phyloP scores from a whole-genome alignment of 139 green algal species.

The Tetradesmus obliquus region DNA sequence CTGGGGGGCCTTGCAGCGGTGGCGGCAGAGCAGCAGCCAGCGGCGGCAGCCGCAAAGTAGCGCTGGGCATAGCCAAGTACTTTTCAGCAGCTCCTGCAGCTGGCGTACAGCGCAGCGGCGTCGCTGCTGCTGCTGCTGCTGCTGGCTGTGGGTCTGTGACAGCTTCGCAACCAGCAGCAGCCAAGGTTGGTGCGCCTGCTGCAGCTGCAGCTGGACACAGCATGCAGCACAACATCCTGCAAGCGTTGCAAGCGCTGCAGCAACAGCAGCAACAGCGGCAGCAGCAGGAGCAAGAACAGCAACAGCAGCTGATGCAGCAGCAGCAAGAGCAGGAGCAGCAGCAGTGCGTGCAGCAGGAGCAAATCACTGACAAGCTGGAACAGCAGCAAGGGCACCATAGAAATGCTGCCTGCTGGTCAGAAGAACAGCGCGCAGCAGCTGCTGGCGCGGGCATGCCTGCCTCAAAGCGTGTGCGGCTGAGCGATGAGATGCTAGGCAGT shows the following conservation, averaged over 20 bases:
- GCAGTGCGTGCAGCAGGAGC: not conserved
- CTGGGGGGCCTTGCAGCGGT: not conserved
- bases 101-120: not conserved
- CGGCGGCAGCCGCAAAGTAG: not conserved
- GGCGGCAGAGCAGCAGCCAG: not conserved
- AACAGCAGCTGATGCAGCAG: not conserved
- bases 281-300: slow-evolving; percentile 17
- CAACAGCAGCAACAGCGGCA: slow-evolving; percentile 36
- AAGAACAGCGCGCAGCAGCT: slow-evolving; percentile 15
- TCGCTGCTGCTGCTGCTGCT: not conserved
- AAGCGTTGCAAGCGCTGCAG: slow-evolving; percentile 22
- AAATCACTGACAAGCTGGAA: not conserved
- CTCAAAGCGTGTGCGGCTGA: not conserved
- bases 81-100: slow-evolving; percentile 7
- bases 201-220: not conserved
- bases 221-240: slow-evolving; percentile 19
- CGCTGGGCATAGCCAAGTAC: slow-evolving; percentile 28
- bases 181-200: not conserved
- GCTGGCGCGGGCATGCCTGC: not conserved
- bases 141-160: not conserved
- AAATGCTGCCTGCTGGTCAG: not conserved
- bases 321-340: not conserved
- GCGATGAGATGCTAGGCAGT: not conserved
- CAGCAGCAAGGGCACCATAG: not conserved
- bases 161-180: not conserved